phyloP scores from a whole-genome alignment of 23 red algal genomes.

The Chondrus crispus region DNA sequence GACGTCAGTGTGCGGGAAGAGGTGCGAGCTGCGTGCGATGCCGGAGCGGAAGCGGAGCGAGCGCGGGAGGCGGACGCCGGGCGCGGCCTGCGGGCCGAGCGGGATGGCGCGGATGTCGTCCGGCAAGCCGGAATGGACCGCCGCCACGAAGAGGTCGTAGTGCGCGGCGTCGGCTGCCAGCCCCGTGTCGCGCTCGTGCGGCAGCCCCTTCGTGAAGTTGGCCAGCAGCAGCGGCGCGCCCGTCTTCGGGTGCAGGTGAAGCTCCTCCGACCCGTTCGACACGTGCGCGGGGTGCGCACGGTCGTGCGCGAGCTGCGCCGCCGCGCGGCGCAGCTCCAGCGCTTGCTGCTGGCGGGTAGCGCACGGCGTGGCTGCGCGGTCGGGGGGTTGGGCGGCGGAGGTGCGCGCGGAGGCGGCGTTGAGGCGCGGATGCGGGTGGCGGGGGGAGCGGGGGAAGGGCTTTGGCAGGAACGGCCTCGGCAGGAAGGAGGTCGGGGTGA shows the following conservation, averaged over 20 bases:
- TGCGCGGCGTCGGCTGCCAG: slow-evolving; percentile 20
- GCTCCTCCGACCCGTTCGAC: slow-evolving; percentile 43
- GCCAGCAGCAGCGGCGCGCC: slow-evolving; percentile 20
- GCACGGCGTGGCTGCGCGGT: no score
- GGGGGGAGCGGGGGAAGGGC: no score
- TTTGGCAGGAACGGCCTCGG: no score
- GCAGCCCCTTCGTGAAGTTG: slow-evolving; percentile 50
- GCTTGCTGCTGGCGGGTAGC: neutral
- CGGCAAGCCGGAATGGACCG: slow-evolving; percentile 14
- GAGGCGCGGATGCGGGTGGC: no score
- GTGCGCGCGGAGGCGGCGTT: no score
- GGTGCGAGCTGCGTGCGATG: neutral
- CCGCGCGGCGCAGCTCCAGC: neutral
- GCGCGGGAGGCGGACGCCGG: no score
- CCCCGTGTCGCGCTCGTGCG: slow-evolving; percentile 24
- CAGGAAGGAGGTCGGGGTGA: no score
- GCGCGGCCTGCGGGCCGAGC: slow-evolving; percentile 17
- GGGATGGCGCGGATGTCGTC: neutral
- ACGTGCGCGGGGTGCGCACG: slow-evolving; percentile 41
- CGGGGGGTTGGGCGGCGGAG: no score
- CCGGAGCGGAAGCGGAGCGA: slow-evolving; percentile 33
- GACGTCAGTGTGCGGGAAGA: slow-evolving; percentile 1
- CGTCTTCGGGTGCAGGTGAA: neutral
- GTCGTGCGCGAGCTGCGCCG: slow-evolving; percentile 35
- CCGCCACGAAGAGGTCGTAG: slow-evolving; percentile 32